Evolutionary conservation across 2,329 filamentous ascomycete genomes (phyloP), one percentile per base, ranked within the genome.

Genomic region (Aquanectria penicillioides): DNA sequence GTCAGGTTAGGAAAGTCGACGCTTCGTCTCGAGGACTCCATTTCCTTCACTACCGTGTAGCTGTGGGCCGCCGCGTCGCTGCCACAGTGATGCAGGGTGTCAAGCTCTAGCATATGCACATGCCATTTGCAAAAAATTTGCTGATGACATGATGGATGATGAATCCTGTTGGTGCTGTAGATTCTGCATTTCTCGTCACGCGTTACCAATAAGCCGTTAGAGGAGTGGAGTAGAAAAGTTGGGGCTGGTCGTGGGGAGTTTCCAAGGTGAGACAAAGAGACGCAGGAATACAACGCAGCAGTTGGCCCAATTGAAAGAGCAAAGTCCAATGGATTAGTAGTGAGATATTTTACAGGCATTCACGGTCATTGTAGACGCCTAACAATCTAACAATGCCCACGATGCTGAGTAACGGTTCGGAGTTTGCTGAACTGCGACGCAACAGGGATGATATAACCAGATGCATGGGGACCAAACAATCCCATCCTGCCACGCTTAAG

Each of bases 131-230:
- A n/a, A n/a, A n/a, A n/a, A n/a, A n/a, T n/a, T n/a, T n/a, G n/a
- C n/a, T n/a, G n/a, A n/a, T n/a, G n/a, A 61, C 62, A 40, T 66
- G 61, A 66, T 62, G 48, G 29, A 41, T 33, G 41, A 26, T 36
- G 46, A 43, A 23, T 33, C 25, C 48, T 41, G 44, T 38, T 33
- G 43, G 58, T 41, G 3, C 31, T 22, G 44, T 25, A 31, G 17
- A 57, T 38, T 25, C 61, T 65, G 52, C 40, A 53, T 52, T 65
- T 57, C 37, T 28, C 31, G 53, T 66, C 64, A 66, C 61, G 64
- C 47, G 61, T 59, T 44, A 15, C 41, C 26, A 48, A 46, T 20
- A 52, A 36, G 33, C 29, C 20, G 57, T 56, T 57, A 51, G 61
- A 46, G 10, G 37, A 9, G 66, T 67, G 64, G 66, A 59, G 62